phyloP scores from a whole-genome alignment of 1,284 basidiomycete genomes.

The Mixia osmundae region DNA sequence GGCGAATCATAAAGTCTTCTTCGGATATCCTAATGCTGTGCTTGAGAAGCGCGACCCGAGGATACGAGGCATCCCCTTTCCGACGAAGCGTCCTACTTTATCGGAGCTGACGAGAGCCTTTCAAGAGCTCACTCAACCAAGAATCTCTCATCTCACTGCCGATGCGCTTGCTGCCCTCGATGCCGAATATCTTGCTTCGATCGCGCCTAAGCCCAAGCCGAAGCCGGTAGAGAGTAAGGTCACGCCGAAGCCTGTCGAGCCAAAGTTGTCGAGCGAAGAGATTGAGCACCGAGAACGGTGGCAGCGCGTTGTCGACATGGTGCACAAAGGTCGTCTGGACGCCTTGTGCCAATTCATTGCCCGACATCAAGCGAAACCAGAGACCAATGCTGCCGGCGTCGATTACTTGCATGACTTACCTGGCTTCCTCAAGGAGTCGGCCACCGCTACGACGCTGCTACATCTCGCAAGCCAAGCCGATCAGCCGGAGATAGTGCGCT shows the following conservation, averaged over 20 bases:
- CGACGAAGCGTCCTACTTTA: constrained; percentile 30
- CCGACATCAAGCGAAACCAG: constrained; percentile 62
- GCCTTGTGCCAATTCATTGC: constrained; percentile 53
- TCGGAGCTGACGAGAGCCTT: constrained; percentile 64
- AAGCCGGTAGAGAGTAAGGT: constrained; percentile 1
- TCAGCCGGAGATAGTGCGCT: constrained; percentile 50
- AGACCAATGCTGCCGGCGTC: constrained; percentile 26
- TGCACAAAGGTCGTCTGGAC: constrained; percentile 57
- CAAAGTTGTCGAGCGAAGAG: constrained; percentile 51
- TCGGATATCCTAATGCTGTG: constrained; percentile 52
- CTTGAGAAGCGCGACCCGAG: constrained; percentile 45
- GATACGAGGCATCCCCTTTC: constrained; percentile 72
- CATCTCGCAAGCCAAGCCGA: constrained; percentile 51
- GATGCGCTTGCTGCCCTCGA: constrained; percentile 63
- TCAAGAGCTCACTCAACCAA: constrained; percentile 61
- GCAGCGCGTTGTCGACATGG: constrained; percentile 63
- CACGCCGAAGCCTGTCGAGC: constrained; percentile 24
- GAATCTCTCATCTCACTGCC: constrained; percentile 63
- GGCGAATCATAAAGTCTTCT: constrained; percentile 58
- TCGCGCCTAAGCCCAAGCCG: constrained; percentile 31
- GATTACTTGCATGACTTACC: constrained; percentile 37
- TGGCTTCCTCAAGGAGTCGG: constrained; percentile 34
- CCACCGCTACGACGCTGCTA: constrained; percentile 37
- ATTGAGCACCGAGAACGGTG: constrained; percentile 50
- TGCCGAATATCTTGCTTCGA: constrained; percentile 56